A percentile compares a stretch with the other conserved stretches of the same genome.
These are phyloP conservation scores for Geoglossum glabrum DNA, from an alignment of 495 filamentous ascomycete genomes.

Conservation along the genomic window DNA sequence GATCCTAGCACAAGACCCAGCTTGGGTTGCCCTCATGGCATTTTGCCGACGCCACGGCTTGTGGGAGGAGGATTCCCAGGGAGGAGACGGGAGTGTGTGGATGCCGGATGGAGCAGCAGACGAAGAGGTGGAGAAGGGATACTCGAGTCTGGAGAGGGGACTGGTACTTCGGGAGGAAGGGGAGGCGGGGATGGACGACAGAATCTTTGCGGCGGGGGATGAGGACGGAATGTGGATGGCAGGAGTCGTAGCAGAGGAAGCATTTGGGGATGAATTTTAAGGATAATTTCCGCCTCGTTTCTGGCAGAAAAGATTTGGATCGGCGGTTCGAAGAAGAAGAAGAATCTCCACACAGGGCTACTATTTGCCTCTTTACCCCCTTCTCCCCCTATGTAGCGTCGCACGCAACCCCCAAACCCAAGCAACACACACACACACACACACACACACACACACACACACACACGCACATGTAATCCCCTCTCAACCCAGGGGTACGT, in stretches of 20 bases:
- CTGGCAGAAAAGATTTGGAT: too few species aligned
- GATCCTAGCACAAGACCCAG: constrained; percentile 22
- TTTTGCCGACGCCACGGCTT: constrained; percentile 28
- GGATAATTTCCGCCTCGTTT: too few species aligned
- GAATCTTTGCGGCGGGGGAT: background rate
- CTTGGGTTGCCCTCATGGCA: constrained; percentile 26
- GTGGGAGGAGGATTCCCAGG: constrained; percentile 11
- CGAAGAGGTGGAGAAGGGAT: background rate
- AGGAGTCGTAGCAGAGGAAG: constrained; percentile 10
- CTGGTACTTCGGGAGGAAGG: constrained; percentile 8
- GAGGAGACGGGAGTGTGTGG: background rate
- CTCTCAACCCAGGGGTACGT: too few species aligned
- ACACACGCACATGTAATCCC: too few species aligned
- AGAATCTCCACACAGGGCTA: too few species aligned
- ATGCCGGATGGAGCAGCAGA: background rate
- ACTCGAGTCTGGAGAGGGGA: constrained; percentile 11
- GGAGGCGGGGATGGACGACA: constrained; percentile 2
- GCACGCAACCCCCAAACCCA: too few species aligned
- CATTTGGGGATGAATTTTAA: background rate
- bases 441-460: too few species aligned
- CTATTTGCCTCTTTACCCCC: too few species aligned
- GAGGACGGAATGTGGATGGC: constrained; percentile 14
- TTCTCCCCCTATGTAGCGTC: too few species aligned
- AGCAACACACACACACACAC: too few species aligned
- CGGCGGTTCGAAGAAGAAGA: too few species aligned